Base-by-base conservation (phyloP, 2,329 filamentous ascomycete genomes). In the Ceratocystis cubensis region DNA sequence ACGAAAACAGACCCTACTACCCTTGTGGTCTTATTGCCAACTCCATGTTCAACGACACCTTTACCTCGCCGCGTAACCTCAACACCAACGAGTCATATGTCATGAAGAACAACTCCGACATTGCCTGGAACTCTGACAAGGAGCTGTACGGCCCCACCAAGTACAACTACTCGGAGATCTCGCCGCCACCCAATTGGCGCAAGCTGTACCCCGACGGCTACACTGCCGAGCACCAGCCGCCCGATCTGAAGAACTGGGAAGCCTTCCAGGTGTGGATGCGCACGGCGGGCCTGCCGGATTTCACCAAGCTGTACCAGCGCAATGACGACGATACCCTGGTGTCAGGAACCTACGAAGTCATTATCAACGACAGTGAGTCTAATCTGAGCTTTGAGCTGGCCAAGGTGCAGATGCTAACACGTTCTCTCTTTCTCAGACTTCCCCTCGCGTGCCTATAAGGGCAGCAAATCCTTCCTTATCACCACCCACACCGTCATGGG, bases 251-350 rank as follows among this genome's bases (percentile, higher is more conserved):
- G 69, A 77, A 84, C 0, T 87, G 91, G 77, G 88, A 96, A 75
- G 85, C 86, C 56, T 96, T 99, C 75, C 92, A 96, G 77, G 92
- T 97, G 25, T 99, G 94, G 94, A 99, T 99, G 94, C 86, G 94
- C 71, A 96, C 95, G 1, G 94, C 94, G 28, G 94, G 93, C 67
- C 78, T 97, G 72, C 94, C 94, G 0, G 88, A 88, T 4, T 99
- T 99, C 75, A 96, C 89, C 82, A 99, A 99, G 78, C 80, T 99
- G 61, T 90, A 91, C 59, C 84, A 88, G 75, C 84, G 91, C 68
- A 96, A 96, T 73, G 88, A 96, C 73, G 80, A 79, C 0, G 78
- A 81, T 1, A 74, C 78, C 0, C 88, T 99, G 88, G 72, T 74
- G 44, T 73, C 78, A 17, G 94, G 93, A 33, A 84, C 78, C 22